Percentiles rank a stretch among this genome's conserved stretches.
These are phyloP conservation scores for Aspergillus sp. DNA, from an alignment of 2,329 filamentous ascomycete species.

Conservation along the genomic window DNA sequence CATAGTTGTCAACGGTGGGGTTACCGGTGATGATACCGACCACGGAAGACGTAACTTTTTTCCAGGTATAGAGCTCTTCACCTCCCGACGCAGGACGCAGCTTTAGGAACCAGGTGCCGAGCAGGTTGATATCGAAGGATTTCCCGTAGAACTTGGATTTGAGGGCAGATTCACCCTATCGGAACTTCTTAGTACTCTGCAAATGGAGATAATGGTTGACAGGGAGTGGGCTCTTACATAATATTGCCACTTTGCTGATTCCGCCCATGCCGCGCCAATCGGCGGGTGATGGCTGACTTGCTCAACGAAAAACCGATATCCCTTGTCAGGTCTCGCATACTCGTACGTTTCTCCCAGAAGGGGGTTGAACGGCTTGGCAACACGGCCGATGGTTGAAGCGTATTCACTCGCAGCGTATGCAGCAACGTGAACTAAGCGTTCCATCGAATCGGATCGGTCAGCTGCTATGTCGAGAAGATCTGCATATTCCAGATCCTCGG, in stretches of 20 bases:
- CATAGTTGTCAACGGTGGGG: constrained; percentile 96
- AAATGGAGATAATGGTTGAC: background rate
- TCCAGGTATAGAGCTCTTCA: constrained; percentile 94
- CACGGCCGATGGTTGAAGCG: constrained; percentile 91
- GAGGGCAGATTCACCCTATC: constrained; percentile 84
- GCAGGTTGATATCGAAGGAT: constrained; percentile 93
- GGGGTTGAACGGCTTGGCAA: constrained; percentile 98
- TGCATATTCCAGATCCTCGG: constrained; percentile 97
- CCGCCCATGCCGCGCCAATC: constrained; percentile 87
- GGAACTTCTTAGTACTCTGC: background rate
- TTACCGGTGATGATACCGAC: constrained; percentile 97
- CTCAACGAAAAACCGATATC: constrained; percentile 97
- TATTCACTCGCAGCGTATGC: constrained; percentile 97
- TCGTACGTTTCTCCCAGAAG: constrained; percentile 95
- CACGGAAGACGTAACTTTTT: constrained; percentile 97
- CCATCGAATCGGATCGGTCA: constrained; percentile 79
- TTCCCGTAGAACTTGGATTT: constrained; percentile 97
- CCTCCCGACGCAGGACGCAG: constrained; percentile 73
- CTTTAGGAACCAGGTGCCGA: constrained; percentile 94
- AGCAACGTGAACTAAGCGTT: constrained; percentile 90
- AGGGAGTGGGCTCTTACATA: constrained; percentile 50
- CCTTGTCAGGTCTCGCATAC: constrained; percentile 92
- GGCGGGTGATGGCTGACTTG: constrained; percentile 98
- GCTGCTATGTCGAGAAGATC: constrained; percentile 88
- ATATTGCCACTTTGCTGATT: constrained; percentile 93